phyloP scores from a whole-genome alignment of 768 basidiomycete species.

The Trametes meyenii region DNA sequence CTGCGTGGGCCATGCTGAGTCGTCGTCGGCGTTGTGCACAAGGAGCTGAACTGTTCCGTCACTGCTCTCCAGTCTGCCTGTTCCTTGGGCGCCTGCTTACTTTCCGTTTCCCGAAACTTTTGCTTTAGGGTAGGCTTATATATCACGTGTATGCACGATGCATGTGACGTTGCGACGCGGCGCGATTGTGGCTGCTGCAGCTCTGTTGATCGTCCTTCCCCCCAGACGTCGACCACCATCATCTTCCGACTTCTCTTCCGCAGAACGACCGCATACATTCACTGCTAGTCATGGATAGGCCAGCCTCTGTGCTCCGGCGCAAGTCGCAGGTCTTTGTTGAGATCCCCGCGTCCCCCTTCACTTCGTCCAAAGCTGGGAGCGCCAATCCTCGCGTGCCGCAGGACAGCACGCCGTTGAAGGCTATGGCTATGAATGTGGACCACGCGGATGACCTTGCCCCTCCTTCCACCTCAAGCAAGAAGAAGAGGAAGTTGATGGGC shows the following conservation, averaged over 20 bases:
- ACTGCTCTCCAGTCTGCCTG: conserved; percentile 6
- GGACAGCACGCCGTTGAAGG: conserved; percentile 31
- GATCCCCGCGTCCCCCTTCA: conserved; percentile 54
- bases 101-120: conserved; percentile 18
- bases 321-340: conserved; percentile 58
- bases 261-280: neutral
- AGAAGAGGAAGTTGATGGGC: conserved; percentile 56
- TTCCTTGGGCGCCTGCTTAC: neutral
- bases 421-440: conserved; percentile 35
- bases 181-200: conserved; percentile 24
- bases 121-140: conserved; percentile 19
- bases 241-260: neutral
- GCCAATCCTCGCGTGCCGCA: conserved; percentile 19
- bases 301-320: conserved; percentile 11
- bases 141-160: conserved; percentile 27
- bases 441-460: conserved; percentile 24
- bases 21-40: conserved; percentile 22
- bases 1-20: conserved; percentile 76
- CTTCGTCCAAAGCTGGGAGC: conserved; percentile 6
- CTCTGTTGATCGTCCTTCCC: conserved; percentile 26
- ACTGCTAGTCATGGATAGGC: conserved; percentile 2
- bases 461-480: conserved; percentile 32
- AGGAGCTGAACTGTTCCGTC: conserved; percentile 17
- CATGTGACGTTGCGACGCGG: conserved; percentile 25
- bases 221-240: conserved; percentile 25